phyloP scores from a whole-genome alignment of 345 rosid species.

The Psidium guajava region DNA sequence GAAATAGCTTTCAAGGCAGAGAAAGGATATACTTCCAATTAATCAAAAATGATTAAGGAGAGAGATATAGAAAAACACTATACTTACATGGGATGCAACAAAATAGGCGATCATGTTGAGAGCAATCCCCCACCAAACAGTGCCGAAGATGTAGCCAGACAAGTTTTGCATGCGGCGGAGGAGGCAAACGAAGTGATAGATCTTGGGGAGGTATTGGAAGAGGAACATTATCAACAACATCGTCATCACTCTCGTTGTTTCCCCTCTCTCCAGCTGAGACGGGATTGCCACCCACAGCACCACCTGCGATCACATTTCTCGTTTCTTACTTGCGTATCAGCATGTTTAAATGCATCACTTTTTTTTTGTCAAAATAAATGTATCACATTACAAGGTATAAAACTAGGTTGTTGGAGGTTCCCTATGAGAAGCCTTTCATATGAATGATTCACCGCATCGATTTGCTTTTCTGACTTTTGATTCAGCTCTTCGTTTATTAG shows the following conservation, averaged over 20 bases:
- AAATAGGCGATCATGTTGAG: constrained; percentile 92
- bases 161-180: constrained; percentile 78
- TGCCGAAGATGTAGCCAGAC: constrained; percentile 92
- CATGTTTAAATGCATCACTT: background rate
- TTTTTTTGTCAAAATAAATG: too few relatives aligned
- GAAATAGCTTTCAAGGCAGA: background rate
- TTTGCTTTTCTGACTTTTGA: background rate
- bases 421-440: background rate
- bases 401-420: background rate
- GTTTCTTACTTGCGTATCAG: background rate
- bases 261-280: constrained; percentile 41
- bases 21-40: background rate
- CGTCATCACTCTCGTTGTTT: constrained; percentile 55
- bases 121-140: constrained; percentile 96
- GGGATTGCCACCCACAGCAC: constrained; percentile 80
- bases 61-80: background rate
- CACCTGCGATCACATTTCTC: constrained; percentile 27
- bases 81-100: constrained; percentile 91
- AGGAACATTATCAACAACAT: constrained; percentile 53
- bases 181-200: constrained; percentile 76
- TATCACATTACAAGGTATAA: background rate
- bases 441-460: background rate
- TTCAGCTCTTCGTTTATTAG: background rate
- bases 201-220: constrained; percentile 94
- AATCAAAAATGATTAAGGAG: background rate